Evolutionary conservation across 768 basidiomycete genomes (phyloP), one percentile per base, ranked within the genome.

Genomic region (Lanmaoa pseudosensibilis): DNA sequence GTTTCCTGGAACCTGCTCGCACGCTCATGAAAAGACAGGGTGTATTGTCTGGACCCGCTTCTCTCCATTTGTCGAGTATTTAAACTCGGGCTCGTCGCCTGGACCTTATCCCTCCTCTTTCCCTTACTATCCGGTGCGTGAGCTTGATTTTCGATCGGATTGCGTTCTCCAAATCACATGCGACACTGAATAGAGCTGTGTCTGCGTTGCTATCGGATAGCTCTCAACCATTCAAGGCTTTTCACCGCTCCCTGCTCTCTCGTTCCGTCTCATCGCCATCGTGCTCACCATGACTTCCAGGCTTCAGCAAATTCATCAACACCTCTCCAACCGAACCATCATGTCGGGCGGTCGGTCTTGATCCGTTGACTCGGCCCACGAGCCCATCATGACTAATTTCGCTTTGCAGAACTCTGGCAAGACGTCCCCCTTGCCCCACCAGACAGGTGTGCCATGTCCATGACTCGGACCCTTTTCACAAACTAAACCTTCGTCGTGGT

Each of bases 341-440:
- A 85, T 84, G 83, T 76, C 78, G 27, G 79, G 78, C 72, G 85
- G 86, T 86, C 69, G 54, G 81, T 62, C 41, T 37, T 58, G 57
- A 60, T 69, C 51, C 53, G 54, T 45, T 43, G 8, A 2, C 32
- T 32, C 16, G 1, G 0, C 21, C 30, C 6, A 44, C 37, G 45
- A 19, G 11, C 46, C 21, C 34, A 15, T 50, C 44, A 19, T 51
- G 41, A 51, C 52, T 33, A 30, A 11, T 46, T 47, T 18, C 47
- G 9, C 23, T n/a, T 40, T 19, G 48, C 72, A 92, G 90, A 91
- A 78, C 69, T 75, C 48, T 94, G 90, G 90, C 76, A 86, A 58
- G 69, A 75, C 54, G 87, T 94, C 25, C 88, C 90, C 38, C 84
- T 92, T 58, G 92, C 92, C 19, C 92, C 92, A 37, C 88, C 91